Percentiles rank a stretch among this genome's conserved stretches.
Evolutionary conservation across 2,329 filamentous ascomycete species (phyloP).

Genomic region (Cladophialophora exuberans): DNA sequence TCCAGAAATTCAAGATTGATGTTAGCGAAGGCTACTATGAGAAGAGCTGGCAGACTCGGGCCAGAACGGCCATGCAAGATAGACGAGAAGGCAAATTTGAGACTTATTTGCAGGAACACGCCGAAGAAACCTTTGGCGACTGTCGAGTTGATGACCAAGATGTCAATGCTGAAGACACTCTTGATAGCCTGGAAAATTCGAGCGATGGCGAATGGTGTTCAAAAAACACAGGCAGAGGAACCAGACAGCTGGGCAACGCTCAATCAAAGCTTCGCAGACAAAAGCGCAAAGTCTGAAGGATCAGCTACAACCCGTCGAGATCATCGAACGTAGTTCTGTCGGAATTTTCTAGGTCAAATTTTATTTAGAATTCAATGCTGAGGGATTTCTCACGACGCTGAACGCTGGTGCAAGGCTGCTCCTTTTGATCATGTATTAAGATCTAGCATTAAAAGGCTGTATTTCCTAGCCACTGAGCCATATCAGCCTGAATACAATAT

Average conservation of each 20-base stretch:
- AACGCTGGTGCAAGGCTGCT: no score
- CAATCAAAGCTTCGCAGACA: background rate
- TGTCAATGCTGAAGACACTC: constrained; percentile 4
- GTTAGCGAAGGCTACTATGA: constrained; percentile 59
- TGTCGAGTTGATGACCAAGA: constrained; percentile 45
- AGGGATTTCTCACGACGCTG: no score
- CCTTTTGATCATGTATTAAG: no score
- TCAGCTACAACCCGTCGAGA: no score
- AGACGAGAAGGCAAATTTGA: constrained; percentile 61
- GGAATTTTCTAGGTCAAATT: no score
- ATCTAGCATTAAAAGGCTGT: background rate
- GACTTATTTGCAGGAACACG: constrained; percentile 57
- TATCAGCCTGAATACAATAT: background rate
- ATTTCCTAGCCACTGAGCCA: background rate
- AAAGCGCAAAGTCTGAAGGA: background rate
- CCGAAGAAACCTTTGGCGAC: constrained; percentile 63
- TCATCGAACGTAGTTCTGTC: no score
- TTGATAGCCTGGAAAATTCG: constrained; percentile 12
- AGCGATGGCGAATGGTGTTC: constrained; percentile 16
- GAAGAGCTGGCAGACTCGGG: constrained; percentile 60
- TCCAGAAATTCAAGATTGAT: constrained; percentile 56
- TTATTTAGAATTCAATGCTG: no score
- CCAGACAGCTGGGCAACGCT: background rate
- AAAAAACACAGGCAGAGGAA: background rate
- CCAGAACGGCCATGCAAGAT: constrained; percentile 55